Base-by-base conservation (phyloP, 1,139 yeast genomes). In the Suhomyces coccinellae region DNA sequence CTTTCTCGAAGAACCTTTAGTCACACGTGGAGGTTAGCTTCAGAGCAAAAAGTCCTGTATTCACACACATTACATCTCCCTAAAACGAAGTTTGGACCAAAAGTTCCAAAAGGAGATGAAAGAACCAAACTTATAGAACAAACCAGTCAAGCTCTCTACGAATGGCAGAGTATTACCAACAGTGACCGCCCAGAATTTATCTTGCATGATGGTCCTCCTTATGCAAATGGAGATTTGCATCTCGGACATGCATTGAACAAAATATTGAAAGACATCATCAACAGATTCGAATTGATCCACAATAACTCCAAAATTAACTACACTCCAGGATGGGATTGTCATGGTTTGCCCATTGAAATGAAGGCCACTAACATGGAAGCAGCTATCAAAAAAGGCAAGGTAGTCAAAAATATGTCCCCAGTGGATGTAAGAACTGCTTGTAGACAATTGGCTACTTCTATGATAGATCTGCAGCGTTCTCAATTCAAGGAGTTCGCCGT, bases 311-410 rank as follows among this genome's bases (percentile, higher is more conserved):
- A 73, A 38, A 80, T 93, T 6, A 71, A 77, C 45, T 93, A 88
- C 59, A 75, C 77, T 38, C 97, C 98, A 0, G 99, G 99, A 0
- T 93, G 99, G 98, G 99, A 93, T 63, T 93, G 99, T 59, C 99
- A 93, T 67, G 99, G 99, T 0, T 70, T 93, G 29, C 99, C 99
- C 1, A 93, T 93, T 51, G 99, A 93, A 63, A 73, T 88, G 63
- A 89, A 89, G 55, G 95, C 96, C 0, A 65, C 51, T 14, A 46
- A 41, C 16, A 33, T 87, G 34, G 80, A 80, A 46, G 70, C 73
- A 51, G 47, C 59, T 52, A 45, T 67, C 59, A 45, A 55, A 22
- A 38, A 45, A 32, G 61, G 60, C 41, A 63, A 63, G 45, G 36
- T 43, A 8, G 32, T 41, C n/a, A 58, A 58, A 35, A 33, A 40